Conservation (phyloP, 345 rosid species). For the Eucalyptus pauciflora region DNA sequence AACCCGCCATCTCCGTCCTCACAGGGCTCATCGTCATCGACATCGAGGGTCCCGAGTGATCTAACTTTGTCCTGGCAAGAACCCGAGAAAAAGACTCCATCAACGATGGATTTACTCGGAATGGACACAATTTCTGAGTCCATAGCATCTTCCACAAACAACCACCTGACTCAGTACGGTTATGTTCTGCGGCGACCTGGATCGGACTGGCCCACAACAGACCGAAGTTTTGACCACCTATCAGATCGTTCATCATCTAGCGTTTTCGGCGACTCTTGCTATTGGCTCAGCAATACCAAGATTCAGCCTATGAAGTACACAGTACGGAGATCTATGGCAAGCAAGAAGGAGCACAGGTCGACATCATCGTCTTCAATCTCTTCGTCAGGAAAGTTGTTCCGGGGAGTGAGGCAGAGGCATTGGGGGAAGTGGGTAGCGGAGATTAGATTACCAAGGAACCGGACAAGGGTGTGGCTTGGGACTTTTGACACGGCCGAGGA, state of each 20-base stretch:
- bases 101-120: not conserved
- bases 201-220: constrained; percentile 14
- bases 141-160: not conserved
- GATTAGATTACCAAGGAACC: constrained; percentile 81
- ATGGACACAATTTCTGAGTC: constrained; percentile 4
- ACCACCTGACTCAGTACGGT: not conserved
- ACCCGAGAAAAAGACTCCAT: constrained; percentile 14
- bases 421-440: constrained; percentile 99
- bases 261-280: not conserved
- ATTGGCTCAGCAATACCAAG: constrained; percentile 48
- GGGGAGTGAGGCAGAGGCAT: constrained; percentile 96
- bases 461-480: constrained; percentile 97
- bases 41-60: constrained; percentile 30
- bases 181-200: not conserved
- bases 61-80: constrained; percentile 50
- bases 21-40: not conserved
- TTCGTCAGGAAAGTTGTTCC: constrained; percentile 47
- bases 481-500: constrained; percentile 92
- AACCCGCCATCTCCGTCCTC: constrained; percentile 11
- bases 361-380: not conserved
- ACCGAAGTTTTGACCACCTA: not conserved
- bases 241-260: not conserved
- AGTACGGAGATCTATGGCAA: constrained; percentile 14
- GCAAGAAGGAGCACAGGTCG: not conserved
- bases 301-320: constrained; percentile 59